Evolutionary conservation across 495 filamentous ascomycete genomes (phyloP), one percentile per base, ranked within the genome.

Genomic region (Tirmania nivea): DNA sequence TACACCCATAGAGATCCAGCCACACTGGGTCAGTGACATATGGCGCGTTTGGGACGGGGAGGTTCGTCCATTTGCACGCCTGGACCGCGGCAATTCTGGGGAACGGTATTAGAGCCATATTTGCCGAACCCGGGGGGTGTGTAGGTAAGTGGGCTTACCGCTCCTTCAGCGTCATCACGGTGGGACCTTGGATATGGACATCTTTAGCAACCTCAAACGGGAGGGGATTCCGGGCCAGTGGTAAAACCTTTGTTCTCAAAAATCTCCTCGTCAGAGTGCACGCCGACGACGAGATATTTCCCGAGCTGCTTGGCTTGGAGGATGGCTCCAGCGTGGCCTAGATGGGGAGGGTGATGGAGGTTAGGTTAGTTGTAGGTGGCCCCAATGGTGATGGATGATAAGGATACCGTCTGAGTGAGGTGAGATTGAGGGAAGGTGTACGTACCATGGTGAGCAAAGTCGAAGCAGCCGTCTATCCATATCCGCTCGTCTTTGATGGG

Each of bases 401-500:
- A 31, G 7, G 25, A 5, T 5, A 25, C 5, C 25, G 1, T 25
- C 25, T 25, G 25, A 25, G 25, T n/a, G 25, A 5, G 25, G 25
- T 31, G 25, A 31, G 25, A 47, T 14, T 14, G 34, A 56, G 42
- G 34, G 21, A 35, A 21, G 55, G 25, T 51, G 69, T 56, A 87
- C 84, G n/a, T 67, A 87, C 84, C 90, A 62, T 99, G 90, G 66
- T 99, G 90, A 67, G 82, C 86, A 68, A 99, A 99, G 69, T 99
- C 90, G 69, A 93, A 99, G 69, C 90, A 99, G 52, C 90, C 90
- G 69, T 99, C 90, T 17, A 96, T 80, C 90, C 90, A 99, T 57
- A 96, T 83, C 35, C 85, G 78, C 55, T 81, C 77, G 35, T 92
- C 77, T 20, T 53, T 39, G 55, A 64, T 59, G 10, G 62, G 62